Conservation (phyloP, 805 yeast genomes). For the Candida pseudofarinosa region DNA sequence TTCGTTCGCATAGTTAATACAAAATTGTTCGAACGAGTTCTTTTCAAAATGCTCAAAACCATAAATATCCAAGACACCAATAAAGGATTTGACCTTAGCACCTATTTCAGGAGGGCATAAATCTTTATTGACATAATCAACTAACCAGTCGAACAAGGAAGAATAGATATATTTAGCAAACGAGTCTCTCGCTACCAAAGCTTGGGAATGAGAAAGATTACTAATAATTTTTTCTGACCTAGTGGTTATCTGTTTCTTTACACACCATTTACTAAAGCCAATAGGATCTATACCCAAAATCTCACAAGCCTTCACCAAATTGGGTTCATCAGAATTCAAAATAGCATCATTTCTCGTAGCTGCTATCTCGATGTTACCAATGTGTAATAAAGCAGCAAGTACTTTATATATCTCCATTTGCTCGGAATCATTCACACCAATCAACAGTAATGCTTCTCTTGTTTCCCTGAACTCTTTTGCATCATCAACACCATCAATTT, state of each 20-base stretch:
- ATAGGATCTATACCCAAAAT: slow-evolving; percentile 74
- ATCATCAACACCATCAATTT: slow-evolving; percentile 78
- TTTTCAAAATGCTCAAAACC: slow-evolving; percentile 95
- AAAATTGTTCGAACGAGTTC: slow-evolving; percentile 95
- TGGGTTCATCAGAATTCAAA: slow-evolving; percentile 82
- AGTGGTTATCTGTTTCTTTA: slow-evolving; percentile 88
- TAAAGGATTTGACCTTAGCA: slow-evolving; percentile 61
- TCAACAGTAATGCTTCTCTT: slow-evolving; percentile 67
- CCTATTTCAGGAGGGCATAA: slow-evolving; percentile 72
- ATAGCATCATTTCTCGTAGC: slow-evolving; percentile 83
- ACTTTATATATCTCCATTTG: slow-evolving; percentile 72
- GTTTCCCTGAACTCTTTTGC: slow-evolving; percentile 73
- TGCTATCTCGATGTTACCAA: slow-evolving; percentile 86
- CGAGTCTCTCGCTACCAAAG: slow-evolving; percentile 92
- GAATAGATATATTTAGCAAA: slow-evolving; percentile 92
- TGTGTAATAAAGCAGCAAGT: slow-evolving; percentile 83
- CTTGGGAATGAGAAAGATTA: slow-evolving; percentile 76
- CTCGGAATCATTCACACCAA: slow-evolving; percentile 60
- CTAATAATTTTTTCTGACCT: slow-evolving; percentile 88
- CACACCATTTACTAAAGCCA: slow-evolving; percentile 82
- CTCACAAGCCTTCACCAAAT: slow-evolving; percentile 74
- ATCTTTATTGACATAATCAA: slow-evolving; percentile 74
- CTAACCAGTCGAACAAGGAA: slow-evolving; percentile 93
- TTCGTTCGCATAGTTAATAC: slow-evolving; percentile 96
- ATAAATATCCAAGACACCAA: slow-evolving; percentile 95